Percentiles rank a stretch among this genome's conserved stretches.
Conservation (phyloP, 495 filamentous ascomycete genomes). For the Melanomma pulvis-pyrius region DNA sequence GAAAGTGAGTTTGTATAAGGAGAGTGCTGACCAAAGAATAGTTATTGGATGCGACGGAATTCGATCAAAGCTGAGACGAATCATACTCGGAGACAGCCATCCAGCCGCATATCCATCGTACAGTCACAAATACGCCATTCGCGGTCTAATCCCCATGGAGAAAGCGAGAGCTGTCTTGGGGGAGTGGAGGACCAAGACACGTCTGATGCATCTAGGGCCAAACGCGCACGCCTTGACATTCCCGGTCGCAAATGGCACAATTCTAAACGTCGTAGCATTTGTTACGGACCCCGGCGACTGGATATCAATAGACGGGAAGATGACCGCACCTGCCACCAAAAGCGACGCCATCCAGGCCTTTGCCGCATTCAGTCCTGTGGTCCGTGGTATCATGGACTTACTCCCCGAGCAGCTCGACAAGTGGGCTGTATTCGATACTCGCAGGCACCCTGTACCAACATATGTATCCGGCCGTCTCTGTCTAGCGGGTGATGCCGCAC, state of each 20-base stretch:
- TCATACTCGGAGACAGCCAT: slow-evolving; percentile 50
- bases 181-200: slow-evolving; percentile 46
- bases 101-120: slow-evolving; percentile 41
- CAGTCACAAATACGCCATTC: slow-evolving; percentile 57
- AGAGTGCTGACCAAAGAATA: neutral
- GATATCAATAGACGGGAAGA: slow-evolving; percentile 35
- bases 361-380: slow-evolving; percentile 46
- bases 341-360: slow-evolving; percentile 33
- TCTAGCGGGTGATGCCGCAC: slow-evolving; percentile 51
- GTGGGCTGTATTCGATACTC: slow-evolving; percentile 61
- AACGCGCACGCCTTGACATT: slow-evolving; percentile 52
- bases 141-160: slow-evolving; percentile 57
- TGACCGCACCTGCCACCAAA: neutral
- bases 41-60: slow-evolving; percentile 65
- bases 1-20: neutral
- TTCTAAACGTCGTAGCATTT: slow-evolving; percentile 57
- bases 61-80: slow-evolving; percentile 54
- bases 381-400: slow-evolving; percentile 48
- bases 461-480: slow-evolving; percentile 50
- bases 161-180: slow-evolving; percentile 49
- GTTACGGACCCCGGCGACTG: slow-evolving; percentile 48
- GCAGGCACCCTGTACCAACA: slow-evolving; percentile 47
- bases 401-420: slow-evolving; percentile 54
- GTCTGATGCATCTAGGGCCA: slow-evolving; percentile 52
- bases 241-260: slow-evolving; percentile 46